A percentile compares a stretch with the other conserved stretches of the same genome.
phyloP scores from a whole-genome alignment of 345 rosid species.

The Nephelium lappaceum region DNA sequence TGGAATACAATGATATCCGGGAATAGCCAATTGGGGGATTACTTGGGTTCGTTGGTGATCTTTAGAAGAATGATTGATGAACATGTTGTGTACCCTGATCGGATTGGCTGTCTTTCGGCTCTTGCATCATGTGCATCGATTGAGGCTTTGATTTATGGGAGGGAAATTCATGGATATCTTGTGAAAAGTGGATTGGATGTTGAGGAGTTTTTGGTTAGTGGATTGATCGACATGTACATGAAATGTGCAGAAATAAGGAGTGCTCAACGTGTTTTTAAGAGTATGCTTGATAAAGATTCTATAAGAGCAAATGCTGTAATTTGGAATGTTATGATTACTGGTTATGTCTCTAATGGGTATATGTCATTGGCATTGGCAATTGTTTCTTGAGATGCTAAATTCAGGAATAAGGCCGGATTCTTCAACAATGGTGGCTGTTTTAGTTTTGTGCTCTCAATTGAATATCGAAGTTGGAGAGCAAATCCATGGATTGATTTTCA shows the following conservation, averaged over 20 bases:
- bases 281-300: slow-evolving; percentile 18
- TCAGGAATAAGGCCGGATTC: slow-evolving; percentile 40
- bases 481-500: slow-evolving; percentile 36
- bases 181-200: slow-evolving; percentile 33
- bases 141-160: slow-evolving; percentile 33
- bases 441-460: slow-evolving; percentile 39
- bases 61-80: slow-evolving; percentile 37
- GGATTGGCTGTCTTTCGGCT: slow-evolving; percentile 39
- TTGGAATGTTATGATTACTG: slow-evolving; percentile 53
- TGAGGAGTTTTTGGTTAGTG: slow-evolving; percentile 42
- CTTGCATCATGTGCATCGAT: slow-evolving; percentile 41
- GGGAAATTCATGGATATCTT: slow-evolving; percentile 43
- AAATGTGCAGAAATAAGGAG: slow-evolving; percentile 42
- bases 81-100: slow-evolving; percentile 16
- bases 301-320: slow-evolving; percentile 33
- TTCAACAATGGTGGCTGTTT: slow-evolving; percentile 39
- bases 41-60: slow-evolving; percentile 26
- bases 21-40: slow-evolving; percentile 29
- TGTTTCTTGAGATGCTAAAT: slow-evolving; percentile 40
- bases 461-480: slow-evolving; percentile 34
- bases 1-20: slow-evolving; percentile 54
- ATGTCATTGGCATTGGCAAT: slow-evolving; percentile 33
- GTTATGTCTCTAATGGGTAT: slow-evolving; percentile 39
- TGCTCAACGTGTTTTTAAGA: slow-evolving; percentile 35
- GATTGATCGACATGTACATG: slow-evolving; percentile 49